phyloP scores from a whole-genome alignment of 208 protist genomes.

The Tritrichomonas foetus region DNA sequence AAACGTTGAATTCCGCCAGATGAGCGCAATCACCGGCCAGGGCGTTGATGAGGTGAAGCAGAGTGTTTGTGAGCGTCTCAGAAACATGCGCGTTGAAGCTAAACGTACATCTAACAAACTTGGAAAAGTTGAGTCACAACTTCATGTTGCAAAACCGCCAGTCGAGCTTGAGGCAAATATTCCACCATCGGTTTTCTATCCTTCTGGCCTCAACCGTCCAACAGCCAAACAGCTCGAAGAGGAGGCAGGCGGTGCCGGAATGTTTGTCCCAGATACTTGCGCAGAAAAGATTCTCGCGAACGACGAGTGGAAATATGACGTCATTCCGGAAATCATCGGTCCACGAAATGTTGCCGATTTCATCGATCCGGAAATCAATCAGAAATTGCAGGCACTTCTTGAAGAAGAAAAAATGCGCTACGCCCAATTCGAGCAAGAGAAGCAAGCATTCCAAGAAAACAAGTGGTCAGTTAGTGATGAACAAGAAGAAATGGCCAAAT shows the following conservation, averaged over 20 bases:
- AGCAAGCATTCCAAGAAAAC: constrained; percentile 11
- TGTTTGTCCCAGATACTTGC: background rate
- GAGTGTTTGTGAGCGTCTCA: constrained; percentile 39
- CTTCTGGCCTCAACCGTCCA: background rate
- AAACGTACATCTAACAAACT: background rate
- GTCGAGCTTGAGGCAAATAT: background rate
- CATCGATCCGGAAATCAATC: background rate
- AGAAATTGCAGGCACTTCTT: background rate
- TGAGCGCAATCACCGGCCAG: constrained; percentile 85
- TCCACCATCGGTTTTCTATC: background rate
- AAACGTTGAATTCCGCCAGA: constrained; percentile 60
- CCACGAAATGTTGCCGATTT: constrained; percentile 19
- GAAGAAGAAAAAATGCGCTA: constrained; percentile 27
- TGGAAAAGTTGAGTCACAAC: background rate
- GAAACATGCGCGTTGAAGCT: background rate
- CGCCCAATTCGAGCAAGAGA: background rate
- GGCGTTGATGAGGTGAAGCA: constrained; percentile 61
- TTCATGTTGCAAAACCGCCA: background rate
- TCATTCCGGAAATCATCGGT: constrained; percentile 38
- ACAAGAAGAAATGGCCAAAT: background rate
- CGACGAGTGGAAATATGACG: constrained; percentile 36
- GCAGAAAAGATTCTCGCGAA: background rate
- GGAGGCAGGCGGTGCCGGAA: background rate
- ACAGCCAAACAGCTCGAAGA: background rate
- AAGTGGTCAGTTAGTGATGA: background rate